A percentile compares a stretch with the other conserved stretches of the same genome.
Evolutionary conservation across 225 moss, liverwort and hornwort genomes (phyloP).

Genomic region (Lunularia cruciata): DNA sequence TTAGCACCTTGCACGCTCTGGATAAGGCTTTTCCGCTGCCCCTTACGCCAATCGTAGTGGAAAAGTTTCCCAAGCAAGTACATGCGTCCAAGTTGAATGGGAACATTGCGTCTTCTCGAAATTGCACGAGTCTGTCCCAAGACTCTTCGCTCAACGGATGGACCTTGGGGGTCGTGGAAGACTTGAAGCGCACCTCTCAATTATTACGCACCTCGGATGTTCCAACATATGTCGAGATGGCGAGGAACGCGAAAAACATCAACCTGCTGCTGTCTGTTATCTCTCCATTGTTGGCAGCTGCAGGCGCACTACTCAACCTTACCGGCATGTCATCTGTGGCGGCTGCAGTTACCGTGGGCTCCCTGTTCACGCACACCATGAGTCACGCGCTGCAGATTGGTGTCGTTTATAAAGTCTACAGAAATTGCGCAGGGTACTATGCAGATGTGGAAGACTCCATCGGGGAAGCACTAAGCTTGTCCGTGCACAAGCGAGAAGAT

Average conservation of each 20-base stretch:
- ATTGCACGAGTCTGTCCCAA: not conserved
- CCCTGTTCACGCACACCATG: constrained; percentile 21
- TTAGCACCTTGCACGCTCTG: constrained; percentile 33
- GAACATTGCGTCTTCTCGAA: not conserved
- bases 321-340: constrained; percentile 4
- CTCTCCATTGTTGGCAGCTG: constrained; percentile 31
- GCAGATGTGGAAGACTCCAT: constrained; percentile 29
- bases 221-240: constrained; percentile 38
- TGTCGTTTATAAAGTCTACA: constrained; percentile 27
- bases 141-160: constrained; percentile 41
- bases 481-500: constrained; percentile 24
- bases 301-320: constrained; percentile 24
- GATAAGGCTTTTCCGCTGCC: constrained; percentile 49
- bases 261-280: constrained; percentile 38
- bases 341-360: constrained; percentile 19
- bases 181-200: constrained; percentile 40
- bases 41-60: constrained; percentile 26
- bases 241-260: constrained; percentile 31
- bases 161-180: constrained; percentile 39
- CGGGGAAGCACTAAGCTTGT: constrained; percentile 15
- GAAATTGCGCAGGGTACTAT: constrained; percentile 37
- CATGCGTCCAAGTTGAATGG: constrained; percentile 26
- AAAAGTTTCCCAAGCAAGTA: constrained; percentile 42
- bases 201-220: constrained; percentile 48
- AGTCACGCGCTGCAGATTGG: constrained; percentile 28